Evolutionary conservation across 2,329 filamentous ascomycete genomes (phyloP), one percentile per base, ranked within the genome.

Genomic region (Calonectria pteridis): DNA sequence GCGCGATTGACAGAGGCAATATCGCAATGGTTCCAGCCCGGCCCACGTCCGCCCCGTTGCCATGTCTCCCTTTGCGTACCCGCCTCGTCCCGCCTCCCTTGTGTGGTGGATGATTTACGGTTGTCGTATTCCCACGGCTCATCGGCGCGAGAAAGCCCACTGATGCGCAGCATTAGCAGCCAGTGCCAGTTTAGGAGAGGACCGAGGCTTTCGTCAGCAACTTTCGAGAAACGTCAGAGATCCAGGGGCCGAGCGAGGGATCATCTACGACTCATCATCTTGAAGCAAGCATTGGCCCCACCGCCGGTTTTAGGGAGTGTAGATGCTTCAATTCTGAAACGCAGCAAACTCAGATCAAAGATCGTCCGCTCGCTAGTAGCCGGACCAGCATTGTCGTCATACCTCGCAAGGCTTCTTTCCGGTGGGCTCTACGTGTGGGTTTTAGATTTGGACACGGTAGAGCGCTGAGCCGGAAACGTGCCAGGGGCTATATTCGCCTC

Each of bases 251-350:
- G 20, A 67, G 26, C 59, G 35, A 70, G 69, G 69, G 71, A 75
- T 79, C 69, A 78, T 69, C 76, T 74, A 67, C 66, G 33, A 68
- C 62, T 72, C 73, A 72, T 75, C 62, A 63, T 71, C 62, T 63
- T 72, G 68, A 76, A 70, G 73, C 66, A 75, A 63, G 40, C 58
- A 64, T 50, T 40, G 70, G 66, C 72, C 59, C 75, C 75, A 75
- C 78, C 28, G 55, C 53, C 67, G 63, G 73, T 58, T 77, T 77
- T 58, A 65, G 69, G 70, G 66, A 75, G 63, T 58, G 72, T 58
- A 74, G 43, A 66, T 75, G 73, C 72, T 67, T 78, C 72, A 70
- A 64, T 64, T 80, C 77, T 79, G 78, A 80, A 80, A 80, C 78
- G 66, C 37, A 74, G 67, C 66, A 71, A 59, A 59, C 28, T 46